Percentiles rank a stretch among this genome's conserved stretches.
Conservation (phyloP, 768 basidiomycete genomes). For the Pisolithus marmoratus region DNA sequence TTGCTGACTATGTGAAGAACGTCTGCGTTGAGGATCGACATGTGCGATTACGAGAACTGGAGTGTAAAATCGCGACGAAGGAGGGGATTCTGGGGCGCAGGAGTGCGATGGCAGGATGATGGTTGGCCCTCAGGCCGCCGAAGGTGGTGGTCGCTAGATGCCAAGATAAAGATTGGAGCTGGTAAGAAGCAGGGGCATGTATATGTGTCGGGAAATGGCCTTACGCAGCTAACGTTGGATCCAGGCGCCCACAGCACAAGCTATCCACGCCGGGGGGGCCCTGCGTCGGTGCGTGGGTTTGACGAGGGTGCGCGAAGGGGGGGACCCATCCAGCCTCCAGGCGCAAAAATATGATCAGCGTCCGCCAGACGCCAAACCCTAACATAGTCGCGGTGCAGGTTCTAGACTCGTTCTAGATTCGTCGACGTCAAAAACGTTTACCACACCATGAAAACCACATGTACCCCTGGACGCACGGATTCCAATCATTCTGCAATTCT, state of each 20-base stretch:
- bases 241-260: constrained; percentile 1
- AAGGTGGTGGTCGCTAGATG: background rate
- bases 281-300: constrained; percentile 7
- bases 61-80: background rate
- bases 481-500: too few relatives aligned
- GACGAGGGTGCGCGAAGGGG: background rate
- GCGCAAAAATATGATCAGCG: constrained; percentile 11
- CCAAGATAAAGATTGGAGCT: constrained; percentile 2
- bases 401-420: constrained; percentile 21
- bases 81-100: background rate
- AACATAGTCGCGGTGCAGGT: constrained; percentile 6
- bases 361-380: background rate
- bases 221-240: constrained; percentile 10
- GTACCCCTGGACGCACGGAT: too few relatives aligned
- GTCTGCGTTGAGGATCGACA: constrained; percentile 29
- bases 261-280: background rate
- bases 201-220: constrained; percentile 4
- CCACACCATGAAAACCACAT: too few relatives aligned
- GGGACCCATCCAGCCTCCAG: background rate
- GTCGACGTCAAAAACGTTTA: background rate
- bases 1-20: constrained; percentile 30
- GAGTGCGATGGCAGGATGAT: constrained; percentile 1
- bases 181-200: constrained; percentile 6
- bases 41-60: constrained; percentile 4
- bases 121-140: constrained; percentile 1